phyloP scores from a whole-genome alignment of 768 basidiomycete species.

The Tubosaeta brunneosetosa region DNA sequence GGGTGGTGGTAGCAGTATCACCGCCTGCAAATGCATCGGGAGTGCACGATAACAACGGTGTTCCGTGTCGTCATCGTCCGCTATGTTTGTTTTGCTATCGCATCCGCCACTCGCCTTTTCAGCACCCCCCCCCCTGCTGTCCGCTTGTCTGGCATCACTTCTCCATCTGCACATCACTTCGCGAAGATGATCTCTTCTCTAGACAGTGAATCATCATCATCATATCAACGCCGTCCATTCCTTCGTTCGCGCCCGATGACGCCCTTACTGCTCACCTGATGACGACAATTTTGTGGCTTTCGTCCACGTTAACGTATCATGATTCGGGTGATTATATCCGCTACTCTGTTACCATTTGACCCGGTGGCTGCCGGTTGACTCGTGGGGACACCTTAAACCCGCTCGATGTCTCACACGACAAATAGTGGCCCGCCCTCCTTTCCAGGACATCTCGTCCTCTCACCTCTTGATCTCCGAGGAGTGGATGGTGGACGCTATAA shows the following conservation, averaged over 20 bases:
- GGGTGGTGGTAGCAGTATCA: slow-evolving; percentile 22
- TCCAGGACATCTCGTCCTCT: slow-evolving; percentile 9
- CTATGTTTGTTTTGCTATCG: slow-evolving; percentile 21
- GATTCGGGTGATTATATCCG: slow-evolving; percentile 6
- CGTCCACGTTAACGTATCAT: slow-evolving; percentile 2
- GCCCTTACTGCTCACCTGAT: not conserved
- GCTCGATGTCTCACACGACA: slow-evolving; percentile 18
- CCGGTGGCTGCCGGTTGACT: slow-evolving; percentile 15
- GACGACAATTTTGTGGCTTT: not conserved
- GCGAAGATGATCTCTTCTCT: slow-evolving; percentile 15
- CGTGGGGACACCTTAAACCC: slow-evolving; percentile 16
- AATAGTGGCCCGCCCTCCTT: slow-evolving; percentile 13
- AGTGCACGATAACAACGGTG: slow-evolving; percentile 15
- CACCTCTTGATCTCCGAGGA: slow-evolving; percentile 26
- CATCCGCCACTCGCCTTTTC: slow-evolving; percentile 6
- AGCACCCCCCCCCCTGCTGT: slow-evolving; percentile 6
- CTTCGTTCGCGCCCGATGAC: not conserved
- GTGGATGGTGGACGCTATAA: slow-evolving; percentile 8
- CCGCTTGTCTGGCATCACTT: slow-evolving; percentile 12
- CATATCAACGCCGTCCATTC: slow-evolving; percentile 4
- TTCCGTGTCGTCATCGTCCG: slow-evolving; percentile 12
- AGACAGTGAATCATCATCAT: slow-evolving; percentile 7
- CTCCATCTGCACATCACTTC: slow-evolving; percentile 19
- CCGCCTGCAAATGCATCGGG: slow-evolving; percentile 19
- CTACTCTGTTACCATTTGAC: slow-evolving; percentile 3